Evolutionary conservation across 176 grass and related monocot genomes (phyloP).

Genomic region (Oryza meridionalis): DNA sequence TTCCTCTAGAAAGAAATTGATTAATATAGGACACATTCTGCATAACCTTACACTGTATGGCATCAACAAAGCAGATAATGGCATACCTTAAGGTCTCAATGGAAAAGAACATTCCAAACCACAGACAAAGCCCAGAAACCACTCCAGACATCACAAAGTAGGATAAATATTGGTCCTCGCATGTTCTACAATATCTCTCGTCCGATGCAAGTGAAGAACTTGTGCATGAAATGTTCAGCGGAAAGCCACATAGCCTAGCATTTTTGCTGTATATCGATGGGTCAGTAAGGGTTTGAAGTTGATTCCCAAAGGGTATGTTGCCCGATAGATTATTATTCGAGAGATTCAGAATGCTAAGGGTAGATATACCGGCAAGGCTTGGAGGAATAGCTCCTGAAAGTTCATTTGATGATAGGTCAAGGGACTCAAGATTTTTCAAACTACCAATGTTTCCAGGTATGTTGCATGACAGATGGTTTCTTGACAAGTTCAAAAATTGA

Average conservation of each 20-base stretch:
- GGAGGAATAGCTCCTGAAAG: constrained; percentile 55
- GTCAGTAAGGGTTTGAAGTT: constrained; percentile 64
- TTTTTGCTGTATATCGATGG: constrained; percentile 57
- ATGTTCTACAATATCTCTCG: neutral
- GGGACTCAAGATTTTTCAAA: constrained; percentile 42
- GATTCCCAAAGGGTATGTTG: constrained; percentile 53
- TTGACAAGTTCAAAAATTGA: constrained; percentile 65
- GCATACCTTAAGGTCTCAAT: constrained; percentile 26
- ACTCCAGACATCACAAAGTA: constrained; percentile 50
- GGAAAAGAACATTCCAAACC: constrained; percentile 54
- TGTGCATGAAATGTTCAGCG: constrained; percentile 41
- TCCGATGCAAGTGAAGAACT: neutral
- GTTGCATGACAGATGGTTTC: constrained; percentile 45
- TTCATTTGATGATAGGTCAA: constrained; percentile 63
- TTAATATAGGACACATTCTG: constrained; percentile 18
- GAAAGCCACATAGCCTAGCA: constrained; percentile 57
- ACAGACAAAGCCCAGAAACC: constrained; percentile 60
- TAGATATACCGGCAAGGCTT: neutral
- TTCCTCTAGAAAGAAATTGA: constrained; percentile 24
- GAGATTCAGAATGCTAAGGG: constrained; percentile 45
- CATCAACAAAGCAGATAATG: constrained; percentile 51
- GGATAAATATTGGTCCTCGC: constrained; percentile 40
- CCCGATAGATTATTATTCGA: constrained; percentile 59
- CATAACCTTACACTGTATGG: constrained; percentile 43
- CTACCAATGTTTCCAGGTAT: constrained; percentile 54